Percentiles rank a stretch among this genome's conserved stretches.
Evolutionary conservation across 257 asterid species (phyloP).

Genomic region (Przewalskia tangutica): DNA sequence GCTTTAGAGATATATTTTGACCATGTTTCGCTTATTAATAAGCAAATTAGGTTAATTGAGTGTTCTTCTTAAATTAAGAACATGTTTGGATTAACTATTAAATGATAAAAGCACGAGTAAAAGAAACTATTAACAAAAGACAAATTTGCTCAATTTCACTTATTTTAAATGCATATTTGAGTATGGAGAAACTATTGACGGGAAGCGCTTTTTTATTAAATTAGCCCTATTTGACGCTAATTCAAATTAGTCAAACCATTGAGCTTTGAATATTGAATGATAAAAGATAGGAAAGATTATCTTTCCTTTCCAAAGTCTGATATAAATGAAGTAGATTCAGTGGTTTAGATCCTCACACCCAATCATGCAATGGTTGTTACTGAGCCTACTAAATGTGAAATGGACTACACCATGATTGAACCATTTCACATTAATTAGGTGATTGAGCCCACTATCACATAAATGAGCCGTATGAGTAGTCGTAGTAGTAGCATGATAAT

Average conservation of each 20-base stretch:
- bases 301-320: not conserved
- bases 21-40: too few relatives aligned
- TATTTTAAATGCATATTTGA: not conserved
- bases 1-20: too few relatives aligned
- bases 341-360: constrained; percentile 9
- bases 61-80: too few relatives aligned
- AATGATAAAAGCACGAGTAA: too few relatives aligned
- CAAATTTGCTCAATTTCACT: too few relatives aligned
- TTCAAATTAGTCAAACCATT: not conserved
- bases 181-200: not conserved
- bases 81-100: too few relatives aligned
- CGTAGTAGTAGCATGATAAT: not conserved
- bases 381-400: constrained; percentile 2
- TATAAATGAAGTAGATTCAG: constrained; percentile 11
- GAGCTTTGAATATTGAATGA: not conserved
- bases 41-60: too few relatives aligned
- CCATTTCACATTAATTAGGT: not conserved
- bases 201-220: not conserved
- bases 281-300: not conserved
- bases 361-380: constrained; percentile 5
- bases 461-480: not conserved
- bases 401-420: constrained; percentile 1
- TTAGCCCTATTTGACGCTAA: not conserved
- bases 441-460: not conserved
- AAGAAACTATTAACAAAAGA: too few relatives aligned